Conservation (phyloP, 345 rosid genomes). For the Bretschneidera sinensis region DNA sequence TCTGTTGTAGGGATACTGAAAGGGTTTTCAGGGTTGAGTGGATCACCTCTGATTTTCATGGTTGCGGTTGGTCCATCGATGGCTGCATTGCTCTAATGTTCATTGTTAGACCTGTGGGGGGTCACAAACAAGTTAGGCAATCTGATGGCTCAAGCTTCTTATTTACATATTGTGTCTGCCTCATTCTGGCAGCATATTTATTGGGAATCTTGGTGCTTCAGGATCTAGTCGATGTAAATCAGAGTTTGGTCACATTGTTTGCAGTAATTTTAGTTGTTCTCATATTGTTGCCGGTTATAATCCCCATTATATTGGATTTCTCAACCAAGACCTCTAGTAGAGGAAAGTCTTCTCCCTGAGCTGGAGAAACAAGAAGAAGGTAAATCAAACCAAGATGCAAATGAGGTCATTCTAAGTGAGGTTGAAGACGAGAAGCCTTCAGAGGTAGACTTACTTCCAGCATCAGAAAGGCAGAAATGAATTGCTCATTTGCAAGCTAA, state of each 20-base stretch:
- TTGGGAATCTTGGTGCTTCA: conserved; percentile 61
- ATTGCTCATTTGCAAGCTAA: conserved; percentile 53
- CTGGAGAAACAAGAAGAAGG: conserved; percentile 30
- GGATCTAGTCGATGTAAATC: conserved; percentile 49
- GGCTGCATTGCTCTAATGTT: conserved; percentile 59
- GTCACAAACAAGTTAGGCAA: conserved; percentile 43
- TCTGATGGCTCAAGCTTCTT: conserved; percentile 48
- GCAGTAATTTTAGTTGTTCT: conserved; percentile 44
- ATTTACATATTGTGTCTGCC: conserved; percentile 50
- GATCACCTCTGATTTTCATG: conserved; percentile 75
- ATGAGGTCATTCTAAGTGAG: conserved; percentile 62
- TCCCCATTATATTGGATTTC: conserved; percentile 48
- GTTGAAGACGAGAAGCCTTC: conserved; percentile 51
- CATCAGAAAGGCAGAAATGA: conserved; percentile 40
- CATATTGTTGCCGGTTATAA: conserved; percentile 46
- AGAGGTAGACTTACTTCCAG: conserved; percentile 56
- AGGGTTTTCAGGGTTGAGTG: conserved; percentile 88
- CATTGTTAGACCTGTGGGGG: conserved; percentile 63
- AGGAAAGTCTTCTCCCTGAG: conserved; percentile 31
- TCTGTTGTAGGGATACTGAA: conserved; percentile 82
- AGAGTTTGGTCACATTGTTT: conserved; percentile 32
- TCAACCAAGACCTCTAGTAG: conserved; percentile 13
- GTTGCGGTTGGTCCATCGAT: conserved; percentile 70
- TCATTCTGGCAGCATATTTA: conserved; percentile 60
- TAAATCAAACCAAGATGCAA: conserved; percentile 19